phyloP scores from a whole-genome alignment of 306 rosid species.

The Malus domestica region DNA sequence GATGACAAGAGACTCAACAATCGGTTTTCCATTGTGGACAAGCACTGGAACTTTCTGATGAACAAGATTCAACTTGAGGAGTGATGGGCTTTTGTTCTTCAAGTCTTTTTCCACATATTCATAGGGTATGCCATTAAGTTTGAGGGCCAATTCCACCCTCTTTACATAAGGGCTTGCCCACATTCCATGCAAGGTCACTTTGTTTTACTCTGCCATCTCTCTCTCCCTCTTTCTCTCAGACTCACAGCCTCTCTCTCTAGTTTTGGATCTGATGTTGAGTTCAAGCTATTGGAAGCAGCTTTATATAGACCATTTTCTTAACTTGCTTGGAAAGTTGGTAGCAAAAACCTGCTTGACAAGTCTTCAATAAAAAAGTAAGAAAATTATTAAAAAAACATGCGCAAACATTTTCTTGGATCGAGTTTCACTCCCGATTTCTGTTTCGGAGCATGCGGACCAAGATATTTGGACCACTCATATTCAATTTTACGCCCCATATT shows the following conservation, averaged over 20 bases:
- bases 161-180: constrained; percentile 12
- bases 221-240: neutral
- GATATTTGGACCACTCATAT: too few species aligned
- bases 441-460: too few species aligned
- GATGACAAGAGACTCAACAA: constrained; percentile 14
- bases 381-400: too few species aligned
- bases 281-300: neutral
- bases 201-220: constrained; percentile 20
- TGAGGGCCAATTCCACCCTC: constrained; percentile 23
- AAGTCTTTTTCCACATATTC: constrained; percentile 16
- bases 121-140: constrained; percentile 12
- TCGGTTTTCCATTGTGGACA: constrained; percentile 18
- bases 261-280: neutral
- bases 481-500: too few species aligned
- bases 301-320: neutral
- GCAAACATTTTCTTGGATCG: too few species aligned
- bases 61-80: constrained; percentile 13
- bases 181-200: constrained; percentile 11
- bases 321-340: neutral
- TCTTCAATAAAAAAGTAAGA: neutral
- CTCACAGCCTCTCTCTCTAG: neutral
- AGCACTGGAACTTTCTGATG: constrained; percentile 17
- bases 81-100: constrained; percentile 6
- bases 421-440: too few species aligned
- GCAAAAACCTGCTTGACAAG: neutral